Evolutionary conservation across 805 yeast species (phyloP).

Genomic region (Kodamaea laetipori): DNA sequence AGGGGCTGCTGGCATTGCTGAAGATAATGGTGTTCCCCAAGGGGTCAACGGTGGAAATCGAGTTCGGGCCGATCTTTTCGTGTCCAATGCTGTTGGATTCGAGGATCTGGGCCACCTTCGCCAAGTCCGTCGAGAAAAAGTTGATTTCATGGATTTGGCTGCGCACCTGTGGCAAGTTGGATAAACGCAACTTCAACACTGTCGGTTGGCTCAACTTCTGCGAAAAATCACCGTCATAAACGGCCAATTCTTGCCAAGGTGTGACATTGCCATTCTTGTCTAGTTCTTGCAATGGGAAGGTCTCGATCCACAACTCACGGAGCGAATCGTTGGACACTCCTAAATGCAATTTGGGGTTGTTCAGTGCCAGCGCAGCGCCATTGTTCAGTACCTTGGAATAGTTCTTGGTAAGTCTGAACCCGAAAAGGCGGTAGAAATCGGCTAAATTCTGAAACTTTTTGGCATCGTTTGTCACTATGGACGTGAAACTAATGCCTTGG

Average conservation of each 20-base stretch:
- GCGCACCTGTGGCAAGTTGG: constrained; percentile 18
- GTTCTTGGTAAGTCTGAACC: constrained; percentile 61
- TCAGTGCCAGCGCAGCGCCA: constrained; percentile 29
- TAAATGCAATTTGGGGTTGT: constrained; percentile 32
- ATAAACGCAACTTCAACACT: constrained; percentile 38
- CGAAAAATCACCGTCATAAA: constrained; percentile 41
- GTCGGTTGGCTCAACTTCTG: constrained; percentile 30
- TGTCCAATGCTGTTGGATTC: constrained; percentile 14
- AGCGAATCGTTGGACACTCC: constrained; percentile 70
- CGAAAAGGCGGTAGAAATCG: constrained; percentile 60
- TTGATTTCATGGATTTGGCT: constrained; percentile 22
- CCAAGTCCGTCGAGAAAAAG: constrained; percentile 36
- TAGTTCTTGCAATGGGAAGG: constrained; percentile 53
- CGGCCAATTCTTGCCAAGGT: constrained; percentile 45
- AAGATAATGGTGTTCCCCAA: constrained; percentile 35
- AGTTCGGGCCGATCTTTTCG: not conserved
- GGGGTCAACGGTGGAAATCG: constrained; percentile 31
- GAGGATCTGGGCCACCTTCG: constrained; percentile 23
- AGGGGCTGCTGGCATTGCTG: constrained; percentile 24
- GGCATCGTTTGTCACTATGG: constrained; percentile 58
- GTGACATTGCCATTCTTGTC: constrained; percentile 35
- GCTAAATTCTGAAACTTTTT: constrained; percentile 48
- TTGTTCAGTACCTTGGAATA: constrained; percentile 54
- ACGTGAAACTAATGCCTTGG: constrained; percentile 41
- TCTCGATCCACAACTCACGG: constrained; percentile 72